phyloP scores from a whole-genome alignment of 2,329 filamentous ascomycete genomes.

The Monosporascus sp. region DNA sequence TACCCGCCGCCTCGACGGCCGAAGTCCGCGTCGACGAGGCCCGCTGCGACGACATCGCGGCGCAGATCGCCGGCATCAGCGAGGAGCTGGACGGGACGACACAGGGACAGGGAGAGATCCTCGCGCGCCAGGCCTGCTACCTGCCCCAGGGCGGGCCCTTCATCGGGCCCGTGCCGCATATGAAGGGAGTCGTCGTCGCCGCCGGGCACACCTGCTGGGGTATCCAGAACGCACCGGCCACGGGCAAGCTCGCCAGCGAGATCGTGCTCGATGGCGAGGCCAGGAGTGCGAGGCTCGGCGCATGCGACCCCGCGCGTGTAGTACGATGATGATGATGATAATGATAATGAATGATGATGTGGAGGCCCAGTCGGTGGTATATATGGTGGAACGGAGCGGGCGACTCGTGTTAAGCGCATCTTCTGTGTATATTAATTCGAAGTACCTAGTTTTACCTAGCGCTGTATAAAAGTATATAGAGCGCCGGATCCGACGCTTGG shows the following conservation, averaged over 20 bases:
- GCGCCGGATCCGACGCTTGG: too few relatives aligned
- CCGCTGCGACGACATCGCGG: conserved; percentile 64
- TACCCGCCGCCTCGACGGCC: conserved; percentile 53
- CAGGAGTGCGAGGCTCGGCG: conserved; percentile 50
- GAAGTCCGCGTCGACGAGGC: conserved; percentile 60
- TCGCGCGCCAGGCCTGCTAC: conserved; percentile 69
- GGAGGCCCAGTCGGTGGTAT: too few relatives aligned
- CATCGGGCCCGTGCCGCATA: conserved; percentile 58
- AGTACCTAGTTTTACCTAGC: too few relatives aligned
- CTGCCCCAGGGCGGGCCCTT: conserved; percentile 66
- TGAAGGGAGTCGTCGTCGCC: conserved; percentile 61
- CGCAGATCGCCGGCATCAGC: conserved; percentile 52
- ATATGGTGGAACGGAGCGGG: too few relatives aligned
- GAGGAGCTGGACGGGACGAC: conserved; percentile 42
- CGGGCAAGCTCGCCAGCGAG: conserved; percentile 61
- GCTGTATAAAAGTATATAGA: too few relatives aligned
- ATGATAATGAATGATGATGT: too few relatives aligned
- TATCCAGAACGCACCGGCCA: conserved; percentile 74
- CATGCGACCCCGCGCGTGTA: conserved; percentile 49
- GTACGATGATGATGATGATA: conserved; percentile 11
- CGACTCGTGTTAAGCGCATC: too few relatives aligned
- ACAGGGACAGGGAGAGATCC: conserved; percentile 35
- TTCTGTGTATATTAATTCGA: too few relatives aligned
- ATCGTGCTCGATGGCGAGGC: conserved; percentile 57
- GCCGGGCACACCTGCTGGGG: conserved; percentile 79